These are phyloP conservation scores for Xanthoconium stramineum DNA, from an alignment of 768 basidiomycete species.

Conservation along the genomic window DNA sequence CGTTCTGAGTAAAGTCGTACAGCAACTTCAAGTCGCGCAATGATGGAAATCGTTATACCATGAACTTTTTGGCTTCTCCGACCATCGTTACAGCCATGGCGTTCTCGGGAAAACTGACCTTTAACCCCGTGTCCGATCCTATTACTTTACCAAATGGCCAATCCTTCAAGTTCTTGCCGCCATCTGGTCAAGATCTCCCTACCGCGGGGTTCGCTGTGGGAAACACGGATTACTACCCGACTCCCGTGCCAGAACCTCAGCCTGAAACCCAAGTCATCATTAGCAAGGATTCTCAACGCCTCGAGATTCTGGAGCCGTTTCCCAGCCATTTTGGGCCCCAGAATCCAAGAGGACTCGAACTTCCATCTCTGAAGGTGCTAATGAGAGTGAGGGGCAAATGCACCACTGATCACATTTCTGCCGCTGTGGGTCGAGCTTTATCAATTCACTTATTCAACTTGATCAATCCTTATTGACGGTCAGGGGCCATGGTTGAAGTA, in stretches of 20 bases:
- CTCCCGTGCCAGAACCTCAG: conserved; percentile 66
- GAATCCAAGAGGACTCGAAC: conserved; percentile 60
- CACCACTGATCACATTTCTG: conserved; percentile 98
- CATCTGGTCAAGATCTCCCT: conserved; percentile 83
- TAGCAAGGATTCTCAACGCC: conserved; percentile 70
- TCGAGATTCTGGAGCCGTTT: conserved; percentile 89
- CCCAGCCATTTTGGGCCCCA: conserved; percentile 60
- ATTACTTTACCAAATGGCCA: conserved; percentile 66
- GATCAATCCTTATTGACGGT: not conserved
- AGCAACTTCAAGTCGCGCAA: conserved; percentile 92
- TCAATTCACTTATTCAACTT: not conserved
- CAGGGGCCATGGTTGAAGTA: conserved; percentile 99
- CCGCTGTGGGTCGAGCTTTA: conserved; percentile 60
- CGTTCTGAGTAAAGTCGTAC: conserved; percentile 3
- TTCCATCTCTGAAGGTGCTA: conserved; percentile 78
- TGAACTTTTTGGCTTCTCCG: conserved; percentile 98
- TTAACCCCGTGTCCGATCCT: conserved; percentile 87
- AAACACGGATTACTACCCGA: conserved; percentile 72
- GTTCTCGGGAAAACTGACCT: conserved; percentile 89
- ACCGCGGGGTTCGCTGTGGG: conserved; percentile 76
- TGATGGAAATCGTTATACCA: conserved; percentile 89
- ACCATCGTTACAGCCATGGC: conserved; percentile 97
- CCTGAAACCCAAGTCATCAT: conserved; percentile 79
- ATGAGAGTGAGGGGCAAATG: conserved; percentile 97
- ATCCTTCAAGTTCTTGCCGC: conserved; percentile 81